A percentile compares a stretch with the other conserved stretches of the same genome.
phyloP scores from a whole-genome alignment of 371 early-diverging fungal genomes.

The Chytridium lagenaria region DNA sequence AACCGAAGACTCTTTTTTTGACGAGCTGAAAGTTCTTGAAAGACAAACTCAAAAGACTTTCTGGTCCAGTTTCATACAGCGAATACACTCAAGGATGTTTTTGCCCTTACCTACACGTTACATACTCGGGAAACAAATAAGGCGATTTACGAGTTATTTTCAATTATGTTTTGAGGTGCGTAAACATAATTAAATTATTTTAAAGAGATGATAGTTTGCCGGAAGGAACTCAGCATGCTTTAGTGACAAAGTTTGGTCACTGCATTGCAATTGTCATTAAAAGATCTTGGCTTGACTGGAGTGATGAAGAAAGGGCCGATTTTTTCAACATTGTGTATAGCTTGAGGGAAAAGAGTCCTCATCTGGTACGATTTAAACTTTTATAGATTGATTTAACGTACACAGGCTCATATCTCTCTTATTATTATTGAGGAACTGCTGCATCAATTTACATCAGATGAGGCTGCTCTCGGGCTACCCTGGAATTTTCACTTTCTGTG shows the following conservation, averaged over 20 bases:
- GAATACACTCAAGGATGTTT: conserved; percentile 62
- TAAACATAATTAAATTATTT: background rate
- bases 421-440: conserved; percentile 64
- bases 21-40: background rate
- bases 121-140: conserved; percentile 58
- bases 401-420: conserved; percentile 58
- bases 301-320: conserved; percentile 57
- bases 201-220: background rate
- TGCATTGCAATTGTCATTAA: conserved; percentile 67
- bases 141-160: conserved; percentile 63
- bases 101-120: conserved; percentile 66
- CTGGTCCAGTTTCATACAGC: conserved; percentile 69
- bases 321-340: conserved; percentile 57
- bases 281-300: conserved; percentile 67
- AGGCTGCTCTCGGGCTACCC: conserved; percentile 66
- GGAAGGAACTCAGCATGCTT: conserved; percentile 30
- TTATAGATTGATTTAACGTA: background rate
- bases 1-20: no score
- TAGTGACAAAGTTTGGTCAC: conserved; percentile 55
- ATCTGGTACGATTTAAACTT: conserved; percentile 5
- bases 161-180: conserved; percentile 58
- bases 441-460: conserved; percentile 72
- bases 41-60: conserved; percentile 63
- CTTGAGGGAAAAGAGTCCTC: conserved; percentile 38
- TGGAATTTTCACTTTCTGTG: conserved; percentile 76